A percentile compares a stretch with the other conserved stretches of the same genome.
phyloP scores from a whole-genome alignment of 1,139 yeast genomes.

The Geotrichum candidum region DNA sequence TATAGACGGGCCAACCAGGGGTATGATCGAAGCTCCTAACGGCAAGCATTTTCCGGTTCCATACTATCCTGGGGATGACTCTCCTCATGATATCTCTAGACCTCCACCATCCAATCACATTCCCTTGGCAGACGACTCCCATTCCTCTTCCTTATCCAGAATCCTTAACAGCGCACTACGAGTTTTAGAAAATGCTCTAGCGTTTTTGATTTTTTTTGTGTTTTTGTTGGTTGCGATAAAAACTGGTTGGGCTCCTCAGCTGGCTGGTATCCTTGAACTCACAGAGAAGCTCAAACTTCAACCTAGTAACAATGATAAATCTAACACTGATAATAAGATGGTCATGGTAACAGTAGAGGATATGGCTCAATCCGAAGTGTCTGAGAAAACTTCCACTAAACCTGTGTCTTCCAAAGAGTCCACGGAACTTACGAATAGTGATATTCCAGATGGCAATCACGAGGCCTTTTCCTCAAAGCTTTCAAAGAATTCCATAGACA shows the following conservation, averaged over 20 bases:
- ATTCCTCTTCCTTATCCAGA: conserved; percentile 20
- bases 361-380: not conserved
- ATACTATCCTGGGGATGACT: not conserved
- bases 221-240: conserved; percentile 36
- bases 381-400: not conserved
- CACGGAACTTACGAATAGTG: not conserved
- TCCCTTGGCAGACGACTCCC: conserved; percentile 19
- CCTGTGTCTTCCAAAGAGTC: not conserved
- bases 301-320: not conserved
- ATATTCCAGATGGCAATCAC: not conserved
- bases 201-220: conserved; percentile 38
- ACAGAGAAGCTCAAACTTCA: conserved; percentile 5
- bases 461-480: not conserved
- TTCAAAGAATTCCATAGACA: not conserved
- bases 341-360: not conserved
- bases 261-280: conserved; percentile 16
- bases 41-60: conserved; percentile 1
- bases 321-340: not conserved
- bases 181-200: conserved; percentile 47
- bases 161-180: conserved; percentile 26
- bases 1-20: conserved; percentile 17
- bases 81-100: conserved; percentile 13
- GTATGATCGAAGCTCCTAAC: conserved; percentile 1
- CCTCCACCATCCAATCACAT: conserved; percentile 18
- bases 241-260: conserved; percentile 40